Base-by-base conservation (phyloP, 768 basidiomycete genomes). In the Boletus tylopilopsis region DNA sequence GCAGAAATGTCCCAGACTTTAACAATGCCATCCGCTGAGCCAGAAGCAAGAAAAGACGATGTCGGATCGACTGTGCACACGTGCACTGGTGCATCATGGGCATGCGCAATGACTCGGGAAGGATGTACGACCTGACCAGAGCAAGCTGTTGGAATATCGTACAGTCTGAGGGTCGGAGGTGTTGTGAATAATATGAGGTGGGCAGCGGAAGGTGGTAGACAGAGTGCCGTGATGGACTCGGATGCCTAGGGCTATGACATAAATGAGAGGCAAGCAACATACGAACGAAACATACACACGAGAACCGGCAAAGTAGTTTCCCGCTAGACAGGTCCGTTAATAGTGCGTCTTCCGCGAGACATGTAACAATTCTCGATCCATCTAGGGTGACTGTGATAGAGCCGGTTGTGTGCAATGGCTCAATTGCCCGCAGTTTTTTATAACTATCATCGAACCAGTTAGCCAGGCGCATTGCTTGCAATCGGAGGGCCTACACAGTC, bases 61-160 rank as follows among this genome's bases (percentile, higher is more conserved):
- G 89, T 89, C 16, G 86, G 90, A 72, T 91, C 94, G 13, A 81
- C 69, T 55, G 77, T 81, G 62, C 90, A 90, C 47, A 94, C 87
- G 61, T 97, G 92, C 39, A 98, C 87, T 12, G 96, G 95, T 4
- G 94, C 88, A 45, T 94, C 89, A 60, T 99, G 96, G 5, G 94
- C 91, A 54, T 82, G 85, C 5, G 90, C 74, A 39, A 94, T 74
- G 42, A 85, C 78, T 42, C 94, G 89, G 16, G 77, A 71, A 9
- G 93, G 90, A 29, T 80, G 78, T 3, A 94, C 69, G 9, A 72
- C 69, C 44, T 77, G 80, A 23, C 77, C 69, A 11, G 70, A 63
- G 11, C 68, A 60, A 6, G 73, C 63, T 11, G 67, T 59, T 3
- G 93, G 90, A 15, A 97, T 71, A 35, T 90, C 85, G 62, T 90